Evolutionary conservation across 306 rosid genomes (phyloP).

Genomic region (Erythrophleum fordii): DNA sequence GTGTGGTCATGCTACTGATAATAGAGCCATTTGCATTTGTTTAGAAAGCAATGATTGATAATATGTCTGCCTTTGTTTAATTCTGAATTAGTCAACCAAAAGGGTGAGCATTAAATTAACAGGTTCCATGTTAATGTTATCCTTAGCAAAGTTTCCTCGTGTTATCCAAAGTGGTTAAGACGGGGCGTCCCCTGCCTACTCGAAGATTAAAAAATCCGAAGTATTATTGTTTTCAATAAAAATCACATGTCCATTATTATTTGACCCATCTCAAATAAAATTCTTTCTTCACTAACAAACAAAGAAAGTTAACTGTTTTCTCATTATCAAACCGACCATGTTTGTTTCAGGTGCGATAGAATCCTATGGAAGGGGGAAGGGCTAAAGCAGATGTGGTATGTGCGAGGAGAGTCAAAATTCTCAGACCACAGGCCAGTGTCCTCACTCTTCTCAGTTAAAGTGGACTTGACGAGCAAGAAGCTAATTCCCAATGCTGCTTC

Average conservation of each 20-base stretch:
- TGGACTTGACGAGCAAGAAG: conserved; percentile 47
- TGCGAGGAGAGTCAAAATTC: conserved; percentile 85
- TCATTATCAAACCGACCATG: no score
- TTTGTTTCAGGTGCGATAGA: conserved; percentile 77
- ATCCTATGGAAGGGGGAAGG: conserved; percentile 94
- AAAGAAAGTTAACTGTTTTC: no score
- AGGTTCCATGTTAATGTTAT: not conserved
- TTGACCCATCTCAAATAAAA: not conserved
- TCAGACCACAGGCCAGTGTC: conserved; percentile 95
- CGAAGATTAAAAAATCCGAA: not conserved
- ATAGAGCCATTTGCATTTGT: conserved; percentile 19
- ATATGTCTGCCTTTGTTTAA: not conserved
- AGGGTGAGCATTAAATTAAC: not conserved
- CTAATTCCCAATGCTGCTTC: conserved; percentile 16
- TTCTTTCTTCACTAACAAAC: not conserved
- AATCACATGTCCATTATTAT: not conserved
- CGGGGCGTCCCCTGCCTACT: not conserved
- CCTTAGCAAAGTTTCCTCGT: not conserved
- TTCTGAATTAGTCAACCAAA: conserved; percentile 18
- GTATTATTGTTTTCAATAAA: not conserved
- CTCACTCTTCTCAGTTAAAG: conserved; percentile 63
- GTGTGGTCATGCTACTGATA: not conserved
- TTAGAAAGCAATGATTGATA: not conserved
- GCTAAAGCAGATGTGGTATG: conserved; percentile 72
- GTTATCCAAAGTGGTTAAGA: not conserved